Evolutionary conservation across 768 basidiomycete genomes (phyloP).

Genomic region (Tubosaeta brunneosetosa): DNA sequence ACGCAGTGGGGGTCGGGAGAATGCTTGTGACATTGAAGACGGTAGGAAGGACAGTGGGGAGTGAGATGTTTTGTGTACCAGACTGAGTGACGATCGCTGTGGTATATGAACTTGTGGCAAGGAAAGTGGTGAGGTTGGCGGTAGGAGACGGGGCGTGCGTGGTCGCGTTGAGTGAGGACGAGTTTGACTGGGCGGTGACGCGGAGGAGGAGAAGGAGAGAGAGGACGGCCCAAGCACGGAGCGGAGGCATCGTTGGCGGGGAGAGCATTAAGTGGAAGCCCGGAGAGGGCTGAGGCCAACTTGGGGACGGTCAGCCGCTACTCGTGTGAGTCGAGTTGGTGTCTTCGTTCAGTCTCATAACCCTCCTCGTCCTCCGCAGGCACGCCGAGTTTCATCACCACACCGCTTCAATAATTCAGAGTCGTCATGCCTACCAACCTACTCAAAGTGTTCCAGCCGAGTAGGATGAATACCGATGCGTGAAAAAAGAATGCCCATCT

Average conservation of each 20-base stretch:
- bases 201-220: constrained; percentile 25
- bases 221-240: constrained; percentile 2
- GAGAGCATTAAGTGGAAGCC: constrained; percentile 1
- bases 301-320: constrained; percentile 27
- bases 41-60: constrained; percentile 56
- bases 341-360: not conserved
- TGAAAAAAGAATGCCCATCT: constrained; percentile 42
- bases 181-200: constrained; percentile 36
- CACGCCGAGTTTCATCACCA: constrained; percentile 14
- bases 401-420: not conserved
- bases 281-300: constrained; percentile 5
- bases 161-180: constrained; percentile 17
- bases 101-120: constrained; percentile 50
- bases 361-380: constrained; percentile 12
- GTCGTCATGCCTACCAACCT: constrained; percentile 13
- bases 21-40: constrained; percentile 60
- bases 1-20: constrained; percentile 43
- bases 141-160: constrained; percentile 5
- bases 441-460: constrained; percentile 51
- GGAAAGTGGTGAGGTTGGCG: constrained; percentile 46
- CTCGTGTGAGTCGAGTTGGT: constrained; percentile 16
- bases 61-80: constrained; percentile 43
- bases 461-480: constrained; percentile 43
- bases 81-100: constrained; percentile 45
- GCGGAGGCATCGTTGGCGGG: constrained; percentile 11